Percentiles rank a stretch among this genome's conserved stretches.
Evolutionary conservation across 2,329 filamentous ascomycete genomes (phyloP).

Genomic region (Rosellinia necatrix): DNA sequence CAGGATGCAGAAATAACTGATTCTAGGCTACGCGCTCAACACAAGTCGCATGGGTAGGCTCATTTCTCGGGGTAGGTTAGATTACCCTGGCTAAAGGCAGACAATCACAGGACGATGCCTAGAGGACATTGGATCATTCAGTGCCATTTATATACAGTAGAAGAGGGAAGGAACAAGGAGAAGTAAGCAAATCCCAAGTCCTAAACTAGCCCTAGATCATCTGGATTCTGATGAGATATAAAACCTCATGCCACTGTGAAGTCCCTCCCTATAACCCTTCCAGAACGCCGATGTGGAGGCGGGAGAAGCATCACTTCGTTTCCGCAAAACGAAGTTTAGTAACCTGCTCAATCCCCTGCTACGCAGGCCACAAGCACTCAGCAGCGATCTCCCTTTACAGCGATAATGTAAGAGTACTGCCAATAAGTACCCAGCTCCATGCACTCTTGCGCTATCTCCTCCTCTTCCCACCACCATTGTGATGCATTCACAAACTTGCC

Average conservation of each 20-base stretch:
- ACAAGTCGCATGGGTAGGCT: no score
- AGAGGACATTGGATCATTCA: no score
- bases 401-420: slow-evolving; percentile 63
- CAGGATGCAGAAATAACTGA: no score
- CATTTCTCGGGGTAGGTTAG: neutral
- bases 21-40: no score
- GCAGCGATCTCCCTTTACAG: slow-evolving; percentile 50
- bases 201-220: slow-evolving; percentile 15
- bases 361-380: neutral
- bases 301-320: neutral
- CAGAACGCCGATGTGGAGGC: slow-evolving; percentile 18
- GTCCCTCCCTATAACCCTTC: slow-evolving; percentile 9
- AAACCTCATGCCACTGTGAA: slow-evolving; percentile 15
- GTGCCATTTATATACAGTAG: neutral
- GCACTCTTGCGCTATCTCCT: slow-evolving; percentile 59
- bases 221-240: slow-evolving; percentile 28
- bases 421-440: slow-evolving; percentile 58
- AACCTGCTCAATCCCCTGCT: neutral
- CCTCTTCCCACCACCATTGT: slow-evolving; percentile 67
- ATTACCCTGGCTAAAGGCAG: neutral
- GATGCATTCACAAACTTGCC: slow-evolving; percentile 54
- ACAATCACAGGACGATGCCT: neutral
- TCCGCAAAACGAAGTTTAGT: neutral
- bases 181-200: slow-evolving; percentile 29
- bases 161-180: slow-evolving; percentile 8